Percentiles rank a stretch among this genome's conserved stretches.
These are phyloP conservation scores for Roridomyces roridus DNA, from an alignment of 768 basidiomycete species.

Conservation along the genomic window DNA sequence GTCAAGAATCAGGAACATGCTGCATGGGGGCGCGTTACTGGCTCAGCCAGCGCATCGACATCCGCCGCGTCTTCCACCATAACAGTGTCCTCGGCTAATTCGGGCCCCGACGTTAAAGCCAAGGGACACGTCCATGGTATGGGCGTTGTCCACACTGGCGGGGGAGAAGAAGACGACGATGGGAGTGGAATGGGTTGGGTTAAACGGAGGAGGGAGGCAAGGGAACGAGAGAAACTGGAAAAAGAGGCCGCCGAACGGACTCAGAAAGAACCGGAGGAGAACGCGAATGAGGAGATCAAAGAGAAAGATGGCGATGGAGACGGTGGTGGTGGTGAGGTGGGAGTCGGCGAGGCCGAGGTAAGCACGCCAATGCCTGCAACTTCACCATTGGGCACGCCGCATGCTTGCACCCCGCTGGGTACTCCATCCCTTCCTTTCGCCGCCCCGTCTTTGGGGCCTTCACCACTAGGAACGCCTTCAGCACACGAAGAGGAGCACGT, in stretches of 20 bases:
- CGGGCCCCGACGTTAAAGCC: slow-evolving; percentile 12
- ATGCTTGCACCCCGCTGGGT: slow-evolving; percentile 1
- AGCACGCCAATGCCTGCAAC: not conserved
- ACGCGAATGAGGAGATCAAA: slow-evolving; percentile 13
- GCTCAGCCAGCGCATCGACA: slow-evolving; percentile 31
- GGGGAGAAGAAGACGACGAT: slow-evolving; percentile 69
- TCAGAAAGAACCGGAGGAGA: slow-evolving; percentile 34
- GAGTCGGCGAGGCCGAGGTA: not conserved
- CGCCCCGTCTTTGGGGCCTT: not conserved
- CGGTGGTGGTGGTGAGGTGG: not conserved
- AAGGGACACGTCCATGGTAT: slow-evolving; percentile 27
- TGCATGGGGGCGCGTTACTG: slow-evolving; percentile 33
- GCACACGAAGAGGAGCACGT: slow-evolving; percentile 33
- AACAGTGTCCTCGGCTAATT: not conserved
- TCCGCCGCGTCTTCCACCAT: not conserved
- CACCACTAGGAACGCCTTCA: not conserved
- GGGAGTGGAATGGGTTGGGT: slow-evolving; percentile 91
- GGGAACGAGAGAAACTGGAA: slow-evolving; percentile 58
- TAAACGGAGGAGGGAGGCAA: slow-evolving; percentile 60
- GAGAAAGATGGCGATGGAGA: slow-evolving; percentile 22
- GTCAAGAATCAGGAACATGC: slow-evolving; percentile 46
- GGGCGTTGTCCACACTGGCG: slow-evolving; percentile 32
- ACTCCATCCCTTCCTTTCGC: not conserved
- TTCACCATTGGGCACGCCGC: not conserved
- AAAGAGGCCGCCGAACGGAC: slow-evolving; percentile 46